A percentile compares a stretch with the other conserved stretches of the same genome.
These are phyloP conservation scores for Striga asiatica DNA, from an alignment of 257 asterid species.

Conservation along the genomic window DNA sequence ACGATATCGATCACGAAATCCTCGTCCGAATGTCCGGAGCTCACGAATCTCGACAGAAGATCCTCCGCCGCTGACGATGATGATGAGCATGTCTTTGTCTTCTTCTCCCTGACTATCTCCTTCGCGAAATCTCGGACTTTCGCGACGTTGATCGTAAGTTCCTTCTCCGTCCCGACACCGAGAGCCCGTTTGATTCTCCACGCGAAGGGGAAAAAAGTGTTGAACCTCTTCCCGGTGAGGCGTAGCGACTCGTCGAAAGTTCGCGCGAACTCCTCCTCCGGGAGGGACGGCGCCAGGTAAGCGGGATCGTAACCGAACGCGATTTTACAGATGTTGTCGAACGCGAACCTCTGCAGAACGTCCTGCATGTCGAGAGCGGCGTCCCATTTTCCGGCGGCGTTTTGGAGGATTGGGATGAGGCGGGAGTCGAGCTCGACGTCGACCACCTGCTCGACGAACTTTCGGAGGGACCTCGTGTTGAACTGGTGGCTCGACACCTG, in stretches of 20 bases:
- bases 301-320: conserved; percentile 65
- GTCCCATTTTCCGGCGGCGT: conserved; percentile 14
- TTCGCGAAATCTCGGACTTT: conserved; percentile 37
- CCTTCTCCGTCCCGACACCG: conserved; percentile 37
- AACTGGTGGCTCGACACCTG: conserved; percentile 57
- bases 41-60: conserved; percentile 41
- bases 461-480: conserved; percentile 39
- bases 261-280: conserved; percentile 31
- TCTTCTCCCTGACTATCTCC: conserved; percentile 15
- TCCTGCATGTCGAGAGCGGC: conserved; percentile 46
- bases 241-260: conserved; percentile 34
- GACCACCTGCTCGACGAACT: conserved; percentile 45
- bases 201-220: conserved; percentile 17
- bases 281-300: conserved; percentile 31
- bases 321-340: conserved; percentile 52
- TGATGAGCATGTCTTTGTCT: conserved; percentile 23
- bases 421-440: conserved; percentile 36
- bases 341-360: conserved; percentile 51
- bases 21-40: conserved; percentile 36
- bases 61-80: conserved; percentile 19
- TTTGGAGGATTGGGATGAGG: conserved; percentile 29
- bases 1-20: conserved; percentile 44
- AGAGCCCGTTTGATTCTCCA: conserved; percentile 41
- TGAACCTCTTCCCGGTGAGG: conserved; percentile 24
- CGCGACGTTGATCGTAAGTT: conserved; percentile 7